A percentile compares a stretch with the other conserved stretches of the same genome.
These are phyloP conservation scores for Colletotrichum lupini DNA, from an alignment of 2,329 filamentous ascomycete genomes.

Conservation along the genomic window DNA sequence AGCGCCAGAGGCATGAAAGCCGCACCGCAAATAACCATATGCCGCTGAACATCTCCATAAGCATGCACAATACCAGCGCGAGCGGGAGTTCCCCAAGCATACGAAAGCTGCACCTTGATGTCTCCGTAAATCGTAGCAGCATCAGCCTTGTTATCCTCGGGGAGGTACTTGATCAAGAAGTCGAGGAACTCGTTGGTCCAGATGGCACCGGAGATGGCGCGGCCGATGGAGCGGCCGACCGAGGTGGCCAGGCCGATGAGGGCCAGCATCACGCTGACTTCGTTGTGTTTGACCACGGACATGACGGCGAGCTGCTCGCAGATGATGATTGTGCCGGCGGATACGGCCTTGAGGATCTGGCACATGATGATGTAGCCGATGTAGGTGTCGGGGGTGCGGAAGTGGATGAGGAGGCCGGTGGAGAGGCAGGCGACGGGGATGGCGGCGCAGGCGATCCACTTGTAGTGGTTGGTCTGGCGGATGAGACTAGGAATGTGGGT, in stretches of 20 bases:
- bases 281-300: constrained; percentile 44
- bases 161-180: constrained; percentile 50
- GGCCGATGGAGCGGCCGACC: constrained; percentile 46
- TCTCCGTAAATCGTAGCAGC: constrained; percentile 51
- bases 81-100: constrained; percentile 51
- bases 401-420: constrained; percentile 47
- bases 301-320: constrained; percentile 55
- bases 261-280: constrained; percentile 47
- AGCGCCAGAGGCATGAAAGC: constrained; percentile 27
- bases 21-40: constrained; percentile 47
- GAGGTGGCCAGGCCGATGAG: constrained; percentile 44
- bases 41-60: constrained; percentile 58
- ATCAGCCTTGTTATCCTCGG: constrained; percentile 55
- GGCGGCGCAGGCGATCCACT: constrained; percentile 43
- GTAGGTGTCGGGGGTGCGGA: constrained; percentile 44
- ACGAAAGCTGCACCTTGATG: constrained; percentile 48
- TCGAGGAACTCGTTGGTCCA: constrained; percentile 50
- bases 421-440: constrained; percentile 46
- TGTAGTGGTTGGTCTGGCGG: constrained; percentile 45
- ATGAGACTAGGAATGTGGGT: constrained; percentile 52
- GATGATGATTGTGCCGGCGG: constrained; percentile 50
- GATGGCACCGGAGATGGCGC: constrained; percentile 45
- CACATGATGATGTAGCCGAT: constrained; percentile 52
- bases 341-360: constrained; percentile 54
- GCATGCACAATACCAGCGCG: constrained; percentile 56